phyloP scores from a whole-genome alignment of 2,329 filamentous ascomycete genomes.

The Calonectria honghensis region DNA sequence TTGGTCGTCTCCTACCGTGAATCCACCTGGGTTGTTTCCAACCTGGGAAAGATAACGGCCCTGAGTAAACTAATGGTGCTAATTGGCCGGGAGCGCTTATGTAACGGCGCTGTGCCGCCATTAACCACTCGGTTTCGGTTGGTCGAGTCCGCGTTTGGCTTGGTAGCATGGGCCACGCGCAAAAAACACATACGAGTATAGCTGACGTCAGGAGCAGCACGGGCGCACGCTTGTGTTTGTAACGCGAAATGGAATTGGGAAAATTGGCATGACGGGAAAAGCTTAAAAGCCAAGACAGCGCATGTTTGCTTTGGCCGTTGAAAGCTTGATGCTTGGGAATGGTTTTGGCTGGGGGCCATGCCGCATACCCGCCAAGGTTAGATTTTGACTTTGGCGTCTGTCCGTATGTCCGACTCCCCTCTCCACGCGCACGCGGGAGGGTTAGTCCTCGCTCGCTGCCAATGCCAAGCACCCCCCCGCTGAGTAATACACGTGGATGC shows the following conservation, averaged over 20 bases:
- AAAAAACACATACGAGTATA: background rate
- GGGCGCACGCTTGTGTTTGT: background rate
- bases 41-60: background rate
- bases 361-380: slow-evolving; percentile 24
- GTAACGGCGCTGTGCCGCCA: background rate
- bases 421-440: background rate
- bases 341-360: background rate
- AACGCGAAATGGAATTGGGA: background rate
- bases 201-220: background rate
- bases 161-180: background rate
- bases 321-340: background rate
- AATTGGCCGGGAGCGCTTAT: background rate
- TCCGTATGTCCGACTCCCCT: slow-evolving; percentile 5
- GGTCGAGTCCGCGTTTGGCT: background rate
- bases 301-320: background rate
- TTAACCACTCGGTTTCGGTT: background rate
- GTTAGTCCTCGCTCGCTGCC: background rate
- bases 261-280: slow-evolving; percentile 1
- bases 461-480: background rate
- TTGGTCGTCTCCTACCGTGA: too few species aligned
- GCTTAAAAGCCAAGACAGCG: slow-evolving; percentile 1
- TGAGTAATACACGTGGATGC: slow-evolving; percentile 22
- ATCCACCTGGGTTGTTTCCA: too few species aligned
- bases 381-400: background rate
- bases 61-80: background rate